Evolutionary conservation across 2,329 filamentous ascomycete genomes (phyloP).

Genomic region (Fusarium subtropicale): DNA sequence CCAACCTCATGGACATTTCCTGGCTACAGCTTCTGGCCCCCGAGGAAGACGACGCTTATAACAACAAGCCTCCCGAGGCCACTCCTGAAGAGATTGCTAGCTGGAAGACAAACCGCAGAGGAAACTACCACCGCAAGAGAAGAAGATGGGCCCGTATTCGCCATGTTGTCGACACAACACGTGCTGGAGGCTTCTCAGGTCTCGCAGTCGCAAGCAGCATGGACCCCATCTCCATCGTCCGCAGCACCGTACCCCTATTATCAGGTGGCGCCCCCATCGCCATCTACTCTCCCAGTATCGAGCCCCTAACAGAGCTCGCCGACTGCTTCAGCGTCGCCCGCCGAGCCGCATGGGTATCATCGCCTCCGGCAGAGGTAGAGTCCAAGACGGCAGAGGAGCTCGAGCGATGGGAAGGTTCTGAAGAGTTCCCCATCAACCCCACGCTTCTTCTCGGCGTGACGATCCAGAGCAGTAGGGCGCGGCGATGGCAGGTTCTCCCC

Average conservation of each 20-base stretch:
- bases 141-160: constrained; percentile 81
- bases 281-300: constrained; percentile 84
- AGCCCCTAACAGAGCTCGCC: constrained; percentile 79
- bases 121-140: constrained; percentile 89
- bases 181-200: constrained; percentile 82
- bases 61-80: constrained; percentile 69
- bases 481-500: constrained; percentile 90
- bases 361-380: constrained; percentile 60
- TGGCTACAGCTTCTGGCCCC: constrained; percentile 93
- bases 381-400: constrained; percentile 62
- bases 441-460: constrained; percentile 81
- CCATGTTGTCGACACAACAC: constrained; percentile 78
- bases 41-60: constrained; percentile 78
- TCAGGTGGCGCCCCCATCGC: constrained; percentile 85
- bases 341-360: constrained; percentile 77
- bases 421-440: constrained; percentile 89
- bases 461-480: constrained; percentile 82
- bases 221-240: constrained; percentile 81
- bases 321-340: constrained; percentile 88
- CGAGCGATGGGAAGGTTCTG: constrained; percentile 68
- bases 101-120: constrained; percentile 85
- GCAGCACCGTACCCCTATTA: constrained; percentile 81
- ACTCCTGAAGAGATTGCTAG: constrained; percentile 70
- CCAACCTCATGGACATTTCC: constrained; percentile 83
- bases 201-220: constrained; percentile 85